phyloP scores from a whole-genome alignment of 768 basidiomycete species.

The Pulveroboletus sp. region DNA sequence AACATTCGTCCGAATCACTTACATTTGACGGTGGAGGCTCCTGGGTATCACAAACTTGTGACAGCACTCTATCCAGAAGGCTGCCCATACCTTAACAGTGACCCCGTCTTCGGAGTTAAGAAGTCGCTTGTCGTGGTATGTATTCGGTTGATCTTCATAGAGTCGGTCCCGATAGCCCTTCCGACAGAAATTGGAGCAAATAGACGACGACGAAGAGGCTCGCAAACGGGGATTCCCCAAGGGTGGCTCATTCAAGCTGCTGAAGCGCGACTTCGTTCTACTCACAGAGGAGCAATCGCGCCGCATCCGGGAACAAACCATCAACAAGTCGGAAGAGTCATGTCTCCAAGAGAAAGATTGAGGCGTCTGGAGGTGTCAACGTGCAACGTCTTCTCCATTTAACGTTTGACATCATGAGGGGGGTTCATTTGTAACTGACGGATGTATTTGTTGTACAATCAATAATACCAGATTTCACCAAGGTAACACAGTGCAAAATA shows the following conservation, averaged over 20 bases:
- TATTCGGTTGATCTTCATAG: constrained; percentile 4
- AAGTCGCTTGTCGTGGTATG: constrained; percentile 71
- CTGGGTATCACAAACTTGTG: constrained; percentile 66
- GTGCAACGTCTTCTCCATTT: too few relatives aligned
- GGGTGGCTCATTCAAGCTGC: constrained; percentile 44
- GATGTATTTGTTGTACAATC: background rate
- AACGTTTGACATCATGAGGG: too few relatives aligned
- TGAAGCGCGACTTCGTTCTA: constrained; percentile 45
- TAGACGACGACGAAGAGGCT: constrained; percentile 52
- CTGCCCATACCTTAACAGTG: constrained; percentile 61
- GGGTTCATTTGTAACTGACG: too few relatives aligned
- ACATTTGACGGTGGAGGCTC: constrained; percentile 68
- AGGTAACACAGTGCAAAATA: background rate
- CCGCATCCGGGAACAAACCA: constrained; percentile 19
- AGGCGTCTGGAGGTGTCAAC: too few relatives aligned
- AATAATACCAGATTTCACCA: background rate
- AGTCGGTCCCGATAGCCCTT: background rate
- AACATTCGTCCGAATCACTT: constrained; percentile 78
- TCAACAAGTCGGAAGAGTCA: constrained; percentile 9
- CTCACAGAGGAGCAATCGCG: constrained; percentile 41
- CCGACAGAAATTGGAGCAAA: constrained; percentile 46
- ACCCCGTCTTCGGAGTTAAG: constrained; percentile 82
- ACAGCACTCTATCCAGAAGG: constrained; percentile 75
- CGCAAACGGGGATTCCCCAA: constrained; percentile 47
- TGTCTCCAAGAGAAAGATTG: constrained; percentile 2